Conservation (phyloP, 1,284 basidiomycete genomes). For the Hemileia vastatrix region DNA sequence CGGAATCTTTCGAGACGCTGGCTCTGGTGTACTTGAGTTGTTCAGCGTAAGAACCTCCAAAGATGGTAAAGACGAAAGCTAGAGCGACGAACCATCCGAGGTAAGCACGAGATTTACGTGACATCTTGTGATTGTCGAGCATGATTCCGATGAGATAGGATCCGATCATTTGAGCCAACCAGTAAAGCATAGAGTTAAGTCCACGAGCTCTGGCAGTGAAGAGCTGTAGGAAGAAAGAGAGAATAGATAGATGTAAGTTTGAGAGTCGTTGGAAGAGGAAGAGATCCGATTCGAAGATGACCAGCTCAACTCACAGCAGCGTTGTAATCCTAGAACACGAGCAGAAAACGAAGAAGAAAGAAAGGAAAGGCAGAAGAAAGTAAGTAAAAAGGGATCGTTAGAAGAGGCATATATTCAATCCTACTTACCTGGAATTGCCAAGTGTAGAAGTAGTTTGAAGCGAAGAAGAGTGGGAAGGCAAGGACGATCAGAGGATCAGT, state of each 20-base stretch:
- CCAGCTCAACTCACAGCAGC: background rate
- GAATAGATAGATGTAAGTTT: too few species aligned
- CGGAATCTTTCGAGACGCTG: background rate
- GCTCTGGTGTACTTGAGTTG: conserved; percentile 31
- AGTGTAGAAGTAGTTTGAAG: too few species aligned
- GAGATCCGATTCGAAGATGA: too few species aligned
- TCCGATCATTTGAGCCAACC: conserved; percentile 43
- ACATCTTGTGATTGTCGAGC: conserved; percentile 31
- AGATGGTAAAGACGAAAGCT: conserved; percentile 33
- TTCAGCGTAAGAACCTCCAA: conserved; percentile 33
- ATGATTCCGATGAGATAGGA: too few species aligned
- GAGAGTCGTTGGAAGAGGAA: too few species aligned
- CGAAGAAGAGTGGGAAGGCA: conserved; percentile 31
- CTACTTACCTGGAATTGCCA: too few species aligned
- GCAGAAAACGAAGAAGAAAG: too few species aligned
- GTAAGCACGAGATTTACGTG: conserved; percentile 31
- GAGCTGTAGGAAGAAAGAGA: conserved; percentile 32
- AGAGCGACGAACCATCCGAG: conserved; percentile 32
- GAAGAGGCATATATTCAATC: too few species aligned
- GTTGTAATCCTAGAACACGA: too few species aligned
- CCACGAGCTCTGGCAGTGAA: conserved; percentile 38
- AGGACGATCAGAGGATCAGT: conserved; percentile 25
- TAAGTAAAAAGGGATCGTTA: too few species aligned
- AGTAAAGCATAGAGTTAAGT: conserved; percentile 46
- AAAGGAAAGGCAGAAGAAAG: too few species aligned